phyloP scores from a whole-genome alignment of 164 flowering plant genomes.

The Saururus chinensis region DNA sequence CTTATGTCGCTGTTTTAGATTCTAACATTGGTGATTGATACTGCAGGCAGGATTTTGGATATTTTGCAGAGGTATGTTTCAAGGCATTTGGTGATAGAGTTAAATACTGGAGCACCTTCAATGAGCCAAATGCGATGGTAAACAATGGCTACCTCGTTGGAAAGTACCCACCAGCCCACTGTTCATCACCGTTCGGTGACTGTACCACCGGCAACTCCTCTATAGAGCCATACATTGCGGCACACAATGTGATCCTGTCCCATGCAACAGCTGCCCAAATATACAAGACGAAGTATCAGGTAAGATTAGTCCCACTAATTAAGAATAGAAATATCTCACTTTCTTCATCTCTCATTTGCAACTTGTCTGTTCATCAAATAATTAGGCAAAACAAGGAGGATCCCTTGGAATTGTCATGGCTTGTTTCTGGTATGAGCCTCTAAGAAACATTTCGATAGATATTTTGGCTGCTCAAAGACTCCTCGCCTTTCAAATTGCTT shows the following conservation, averaged over 20 bases:
- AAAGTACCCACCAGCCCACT: conserved; percentile 1
- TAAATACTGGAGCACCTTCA: conserved; percentile 8
- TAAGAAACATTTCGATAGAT: conserved; percentile 5
- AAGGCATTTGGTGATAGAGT: conserved; percentile 6
- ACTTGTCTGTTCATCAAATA: background rate
- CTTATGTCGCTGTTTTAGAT: background rate
- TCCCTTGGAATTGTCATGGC: conserved; percentile 7
- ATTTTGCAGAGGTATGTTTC: conserved; percentile 7
- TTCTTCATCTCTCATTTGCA: background rate
- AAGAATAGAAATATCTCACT: background rate
- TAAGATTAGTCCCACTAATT: background rate
- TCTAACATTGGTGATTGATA: background rate
- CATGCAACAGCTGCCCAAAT: conserved; percentile 6
- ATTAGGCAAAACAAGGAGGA: conserved; percentile 7
- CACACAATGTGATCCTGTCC: conserved; percentile 5
- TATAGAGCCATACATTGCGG: conserved; percentile 8
- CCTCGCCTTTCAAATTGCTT: conserved; percentile 3
- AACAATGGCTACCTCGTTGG: background rate
- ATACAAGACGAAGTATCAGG: conserved; percentile 7
- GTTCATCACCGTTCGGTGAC: conserved; percentile 6
- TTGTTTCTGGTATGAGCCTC: conserved; percentile 7
- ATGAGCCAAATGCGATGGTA: conserved; percentile 4
- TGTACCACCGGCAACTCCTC: conserved; percentile 5
- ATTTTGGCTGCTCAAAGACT: conserved; percentile 1
- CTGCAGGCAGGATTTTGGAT: conserved; percentile 7